Conservation (phyloP, 768 basidiomycete genomes). For the Albatrellus ellisii region DNA sequence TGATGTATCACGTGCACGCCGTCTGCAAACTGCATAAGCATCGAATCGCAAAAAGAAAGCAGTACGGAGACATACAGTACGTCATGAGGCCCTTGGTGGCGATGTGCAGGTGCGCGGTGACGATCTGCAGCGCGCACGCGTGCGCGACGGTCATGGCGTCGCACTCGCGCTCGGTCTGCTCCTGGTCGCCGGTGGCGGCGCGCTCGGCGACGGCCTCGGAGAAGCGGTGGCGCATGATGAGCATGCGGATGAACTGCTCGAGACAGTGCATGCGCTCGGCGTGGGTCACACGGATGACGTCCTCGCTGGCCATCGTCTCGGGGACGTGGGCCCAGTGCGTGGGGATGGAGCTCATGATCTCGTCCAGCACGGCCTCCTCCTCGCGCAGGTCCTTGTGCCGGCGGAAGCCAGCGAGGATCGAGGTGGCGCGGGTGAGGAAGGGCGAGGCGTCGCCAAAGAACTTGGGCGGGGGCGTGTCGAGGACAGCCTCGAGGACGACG, state of each 20-base stretch:
- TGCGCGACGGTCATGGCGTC: slow-evolving; percentile 72
- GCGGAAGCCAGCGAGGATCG: slow-evolving; percentile 48
- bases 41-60: slow-evolving; percentile 2
- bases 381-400: slow-evolving; percentile 58
- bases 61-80: slow-evolving; percentile 52
- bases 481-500: slow-evolving; percentile 78
- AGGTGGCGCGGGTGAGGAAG: slow-evolving; percentile 65
- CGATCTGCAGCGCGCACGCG: slow-evolving; percentile 66
- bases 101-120: slow-evolving; percentile 71
- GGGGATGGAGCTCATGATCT: slow-evolving; percentile 60
- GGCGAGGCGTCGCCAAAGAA: slow-evolving; percentile 49
- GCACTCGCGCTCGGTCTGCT: slow-evolving; percentile 55
- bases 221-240: slow-evolving; percentile 83
- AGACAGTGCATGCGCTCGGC: slow-evolving; percentile 78
- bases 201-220: slow-evolving; percentile 66
- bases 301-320: slow-evolving; percentile 71
- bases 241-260: slow-evolving; percentile 76
- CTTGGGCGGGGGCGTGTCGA: slow-evolving; percentile 68
- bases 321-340: slow-evolving; percentile 69
- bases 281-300: slow-evolving; percentile 84
- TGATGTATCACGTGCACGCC: slow-evolving; percentile 95
- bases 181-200: slow-evolving; percentile 33
- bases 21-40: slow-evolving; percentile 29
- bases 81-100: slow-evolving; percentile 89
- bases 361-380: slow-evolving; percentile 72